Conservation (phyloP, 805 yeast species). For the Myxozyma vanderwaltii region DNA sequence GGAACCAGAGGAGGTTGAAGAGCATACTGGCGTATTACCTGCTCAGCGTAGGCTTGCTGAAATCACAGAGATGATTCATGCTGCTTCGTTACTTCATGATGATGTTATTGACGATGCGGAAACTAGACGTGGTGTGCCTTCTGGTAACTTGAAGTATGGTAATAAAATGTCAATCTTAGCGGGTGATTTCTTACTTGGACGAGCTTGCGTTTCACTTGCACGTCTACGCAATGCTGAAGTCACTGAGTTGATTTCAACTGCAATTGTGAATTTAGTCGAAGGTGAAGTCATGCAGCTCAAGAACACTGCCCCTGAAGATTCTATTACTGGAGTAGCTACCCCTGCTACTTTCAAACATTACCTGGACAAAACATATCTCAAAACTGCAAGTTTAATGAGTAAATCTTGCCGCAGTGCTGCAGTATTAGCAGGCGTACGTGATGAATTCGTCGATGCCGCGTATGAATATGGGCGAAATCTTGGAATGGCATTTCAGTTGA, state of each 20-base stretch:
- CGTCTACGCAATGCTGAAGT: constrained; percentile 95
- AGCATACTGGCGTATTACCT: constrained; percentile 66
- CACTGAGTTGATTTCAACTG: constrained; percentile 89
- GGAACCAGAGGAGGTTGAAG: constrained; percentile 13
- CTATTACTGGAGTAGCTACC: constrained; percentile 56
- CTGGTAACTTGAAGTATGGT: constrained; percentile 90
- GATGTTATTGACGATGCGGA: constrained; percentile 92
- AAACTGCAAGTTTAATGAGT: constrained; percentile 92
- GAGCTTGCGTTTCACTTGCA: constrained; percentile 96
- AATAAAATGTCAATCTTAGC: constrained; percentile 98
- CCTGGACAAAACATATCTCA: constrained; percentile 89
- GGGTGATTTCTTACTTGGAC: constrained; percentile 91
- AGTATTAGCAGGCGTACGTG: constrained; percentile 81
- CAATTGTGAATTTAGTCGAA: constrained; percentile 95
- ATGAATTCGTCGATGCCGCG: constrained; percentile 74
- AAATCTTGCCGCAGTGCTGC: constrained; percentile 93
- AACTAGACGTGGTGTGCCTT: constrained; percentile 83
- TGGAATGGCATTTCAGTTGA: constrained; percentile 93
- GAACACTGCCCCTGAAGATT: constrained; percentile 67
- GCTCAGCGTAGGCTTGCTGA: constrained; percentile 95
- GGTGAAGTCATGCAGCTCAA: constrained; percentile 99
- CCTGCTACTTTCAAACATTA: constrained; percentile 86
- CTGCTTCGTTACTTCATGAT: constrained; percentile 92
- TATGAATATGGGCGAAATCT: constrained; percentile 90
- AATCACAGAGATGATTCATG: constrained; percentile 97